These are phyloP conservation scores for Aspergillus sp. DNA, from an alignment of 2,329 filamentous ascomycete species.

Conservation along the genomic window DNA sequence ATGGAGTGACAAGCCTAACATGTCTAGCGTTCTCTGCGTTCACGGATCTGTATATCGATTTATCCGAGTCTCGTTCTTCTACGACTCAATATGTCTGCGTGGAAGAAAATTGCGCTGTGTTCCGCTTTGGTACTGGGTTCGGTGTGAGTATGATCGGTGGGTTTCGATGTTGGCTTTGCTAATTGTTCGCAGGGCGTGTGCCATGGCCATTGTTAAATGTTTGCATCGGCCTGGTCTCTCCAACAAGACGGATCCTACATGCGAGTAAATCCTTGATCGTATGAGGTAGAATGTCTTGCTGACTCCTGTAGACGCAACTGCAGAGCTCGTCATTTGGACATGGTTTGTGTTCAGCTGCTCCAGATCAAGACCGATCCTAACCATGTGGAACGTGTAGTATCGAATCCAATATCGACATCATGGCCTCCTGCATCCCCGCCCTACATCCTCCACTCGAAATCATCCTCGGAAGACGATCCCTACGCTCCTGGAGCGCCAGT, in stretches of 20 bases:
- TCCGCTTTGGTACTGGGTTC: slow-evolving; percentile 23
- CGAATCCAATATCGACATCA: slow-evolving; percentile 28
- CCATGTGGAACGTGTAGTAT: slow-evolving; percentile 11
- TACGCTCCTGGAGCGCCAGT: slow-evolving; percentile 5
- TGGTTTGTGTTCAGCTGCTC: slow-evolving; percentile 21
- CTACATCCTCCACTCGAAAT: slow-evolving; percentile 27
- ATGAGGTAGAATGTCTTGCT: neutral
- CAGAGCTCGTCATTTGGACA: slow-evolving; percentile 43
- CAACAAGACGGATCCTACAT: slow-evolving; percentile 21
- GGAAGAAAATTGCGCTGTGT: slow-evolving; percentile 25
- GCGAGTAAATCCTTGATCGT: slow-evolving; percentile 14
- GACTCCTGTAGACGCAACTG: slow-evolving; percentile 25
- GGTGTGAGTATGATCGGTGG: slow-evolving; percentile 16
- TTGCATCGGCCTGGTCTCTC: slow-evolving; percentile 23
- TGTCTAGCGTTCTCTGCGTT: slow-evolving; percentile 21
- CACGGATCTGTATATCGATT: slow-evolving; percentile 29
- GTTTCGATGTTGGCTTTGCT: neutral
- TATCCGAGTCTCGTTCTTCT: slow-evolving; percentile 27
- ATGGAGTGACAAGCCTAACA: neutral
- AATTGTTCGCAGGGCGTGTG: slow-evolving; percentile 20
- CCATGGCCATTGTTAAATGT: slow-evolving; percentile 28
- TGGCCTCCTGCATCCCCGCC: slow-evolving; percentile 31
- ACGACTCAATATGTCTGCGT: slow-evolving; percentile 24
- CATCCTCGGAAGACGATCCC: slow-evolving; percentile 12
- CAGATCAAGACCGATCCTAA: neutral